These are phyloP conservation scores for Ceratocystis lukuohia DNA, from an alignment of 2,329 filamentous ascomycete genomes.

Conservation along the genomic window DNA sequence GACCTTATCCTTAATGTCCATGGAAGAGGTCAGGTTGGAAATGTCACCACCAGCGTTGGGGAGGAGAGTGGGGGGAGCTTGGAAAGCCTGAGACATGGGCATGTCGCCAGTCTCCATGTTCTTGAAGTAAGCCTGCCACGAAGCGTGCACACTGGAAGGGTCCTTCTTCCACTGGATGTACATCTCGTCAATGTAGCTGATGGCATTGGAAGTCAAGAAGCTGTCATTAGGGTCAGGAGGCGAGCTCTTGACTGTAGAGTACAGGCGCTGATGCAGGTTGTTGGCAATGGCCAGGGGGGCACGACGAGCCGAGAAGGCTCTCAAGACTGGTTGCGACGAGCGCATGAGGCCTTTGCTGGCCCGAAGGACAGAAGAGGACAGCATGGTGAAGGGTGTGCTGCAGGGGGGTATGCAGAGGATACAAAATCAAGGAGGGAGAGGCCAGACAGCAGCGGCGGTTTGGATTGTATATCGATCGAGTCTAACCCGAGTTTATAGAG, in stretches of 20 bases:
- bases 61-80: conserved; percentile 83
- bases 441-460: neutral
- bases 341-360: conserved; percentile 51
- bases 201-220: conserved; percentile 91
- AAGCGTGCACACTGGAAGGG: conserved; percentile 85
- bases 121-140: conserved; percentile 98
- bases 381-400: conserved; percentile 13
- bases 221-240: conserved; percentile 76
- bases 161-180: conserved; percentile 96
- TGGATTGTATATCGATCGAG: neutral
- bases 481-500: neutral
- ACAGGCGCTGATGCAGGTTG: conserved; percentile 33
- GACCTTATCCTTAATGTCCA: conserved; percentile 64
- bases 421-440: neutral
- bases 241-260: conserved; percentile 38
- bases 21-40: conserved; percentile 55
- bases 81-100: conserved; percentile 94
- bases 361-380: conserved; percentile 19
- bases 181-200: conserved; percentile 99
- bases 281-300: conserved; percentile 34
- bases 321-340: conserved; percentile 34
- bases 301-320: conserved; percentile 35
- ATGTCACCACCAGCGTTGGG: conserved; percentile 68
- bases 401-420: neutral
- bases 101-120: conserved; percentile 98